Conservation (phyloP, 208 protist species). For the Phytomonas francai region DNA sequence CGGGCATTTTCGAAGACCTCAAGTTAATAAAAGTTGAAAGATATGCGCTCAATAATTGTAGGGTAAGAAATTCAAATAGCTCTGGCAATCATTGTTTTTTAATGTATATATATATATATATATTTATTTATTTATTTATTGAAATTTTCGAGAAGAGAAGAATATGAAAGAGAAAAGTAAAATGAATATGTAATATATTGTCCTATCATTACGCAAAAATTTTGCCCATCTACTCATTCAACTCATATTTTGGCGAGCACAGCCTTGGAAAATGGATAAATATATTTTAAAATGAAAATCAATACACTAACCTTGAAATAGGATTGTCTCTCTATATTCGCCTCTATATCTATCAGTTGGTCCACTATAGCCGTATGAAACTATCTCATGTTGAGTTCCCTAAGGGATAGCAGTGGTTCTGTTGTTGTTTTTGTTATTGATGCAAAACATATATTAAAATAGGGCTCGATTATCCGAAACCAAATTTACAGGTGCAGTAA, state of each 20-base stretch:
- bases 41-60: background rate
- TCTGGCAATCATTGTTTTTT: background rate
- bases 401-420: background rate
- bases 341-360: background rate
- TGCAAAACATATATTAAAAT: background rate
- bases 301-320: background rate
- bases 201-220: background rate
- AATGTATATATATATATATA: too few relatives aligned
- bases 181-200: background rate
- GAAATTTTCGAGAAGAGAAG: background rate
- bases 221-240: background rate
- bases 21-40: constrained; percentile 5
- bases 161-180: constrained; percentile 2
- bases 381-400: background rate
- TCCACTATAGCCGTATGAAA: background rate
- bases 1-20: background rate
- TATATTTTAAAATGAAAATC: background rate
- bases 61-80: background rate
- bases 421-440: background rate
- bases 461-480: background rate
- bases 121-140: too few relatives aligned
- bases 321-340: background rate
- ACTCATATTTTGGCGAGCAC: background rate
- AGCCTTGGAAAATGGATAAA: background rate
- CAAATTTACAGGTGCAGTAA: background rate